Conservation (phyloP, 2,329 filamentous ascomycete species). For the Byssoonygena ceratinophila region DNA sequence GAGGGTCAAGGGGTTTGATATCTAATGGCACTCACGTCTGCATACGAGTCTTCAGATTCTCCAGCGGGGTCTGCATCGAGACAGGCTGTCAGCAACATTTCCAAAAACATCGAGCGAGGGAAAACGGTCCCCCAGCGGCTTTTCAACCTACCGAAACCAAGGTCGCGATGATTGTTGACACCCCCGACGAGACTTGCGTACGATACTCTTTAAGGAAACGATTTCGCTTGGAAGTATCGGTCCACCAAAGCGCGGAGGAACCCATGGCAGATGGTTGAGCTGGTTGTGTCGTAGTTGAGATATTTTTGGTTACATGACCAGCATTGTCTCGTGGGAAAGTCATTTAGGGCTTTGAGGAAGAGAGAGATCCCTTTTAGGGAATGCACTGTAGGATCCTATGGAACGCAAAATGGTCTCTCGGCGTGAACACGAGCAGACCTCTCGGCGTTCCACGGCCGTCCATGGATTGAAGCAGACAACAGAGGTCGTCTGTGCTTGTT, state of each 20-base stretch:
- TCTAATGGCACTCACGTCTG: constrained; percentile 33
- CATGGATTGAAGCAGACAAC: constrained; percentile 24
- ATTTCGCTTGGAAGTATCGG: constrained; percentile 33
- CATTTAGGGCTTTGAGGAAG: constrained; percentile 12
- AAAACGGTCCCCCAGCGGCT: neutral
- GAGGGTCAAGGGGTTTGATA: neutral
- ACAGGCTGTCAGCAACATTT: constrained; percentile 2
- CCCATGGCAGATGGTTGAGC: constrained; percentile 24
- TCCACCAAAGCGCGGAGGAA: constrained; percentile 25
- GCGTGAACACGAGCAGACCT: constrained; percentile 40
- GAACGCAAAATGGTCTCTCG: constrained; percentile 45
- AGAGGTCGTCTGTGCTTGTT: neutral
- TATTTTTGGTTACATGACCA: constrained; percentile 28
- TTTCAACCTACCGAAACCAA: constrained; percentile 34
- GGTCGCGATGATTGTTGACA: constrained; percentile 37
- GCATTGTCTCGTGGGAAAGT: constrained; percentile 18
- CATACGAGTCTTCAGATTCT: constrained; percentile 42
- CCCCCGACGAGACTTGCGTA: constrained; percentile 38
- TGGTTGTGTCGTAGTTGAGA: constrained; percentile 25
- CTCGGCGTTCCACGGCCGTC: constrained; percentile 42
- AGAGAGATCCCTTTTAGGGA: constrained; percentile 9
- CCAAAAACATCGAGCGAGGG: neutral
- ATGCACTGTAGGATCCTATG: constrained; percentile 41
- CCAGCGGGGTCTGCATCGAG: constrained; percentile 34
- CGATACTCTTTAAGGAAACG: constrained; percentile 38